Conservation (phyloP, 441 rosid genomes). For the Gossypium schwendimanii region DNA sequence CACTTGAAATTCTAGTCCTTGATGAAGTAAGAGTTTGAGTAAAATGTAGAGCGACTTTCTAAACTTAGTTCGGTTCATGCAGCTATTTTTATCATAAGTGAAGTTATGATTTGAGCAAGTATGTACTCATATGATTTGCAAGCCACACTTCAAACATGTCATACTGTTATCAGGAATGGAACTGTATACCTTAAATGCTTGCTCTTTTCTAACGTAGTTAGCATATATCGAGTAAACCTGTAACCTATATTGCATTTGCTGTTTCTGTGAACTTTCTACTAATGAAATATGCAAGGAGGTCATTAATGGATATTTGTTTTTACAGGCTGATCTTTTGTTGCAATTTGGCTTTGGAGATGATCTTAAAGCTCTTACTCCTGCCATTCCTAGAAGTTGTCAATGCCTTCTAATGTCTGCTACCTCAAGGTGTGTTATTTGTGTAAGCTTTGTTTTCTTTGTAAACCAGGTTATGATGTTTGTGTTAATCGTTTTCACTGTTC, state of each 20-base stretch:
- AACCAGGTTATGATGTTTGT: background rate
- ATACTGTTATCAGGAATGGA: background rate
- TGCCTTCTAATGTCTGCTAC: slow-evolving; percentile 98
- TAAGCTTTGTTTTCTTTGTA: background rate
- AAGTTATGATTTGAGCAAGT: background rate
- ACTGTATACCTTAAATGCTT: background rate
- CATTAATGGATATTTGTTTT: slow-evolving; percentile 30
- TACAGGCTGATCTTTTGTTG: slow-evolving; percentile 91
- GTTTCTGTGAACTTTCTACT: background rate
- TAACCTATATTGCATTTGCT: background rate
- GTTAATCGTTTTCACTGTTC: background rate
- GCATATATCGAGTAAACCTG: background rate
- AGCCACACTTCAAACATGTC: background rate
- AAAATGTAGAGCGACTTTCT: background rate
- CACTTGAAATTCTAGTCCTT: slow-evolving; percentile 78
- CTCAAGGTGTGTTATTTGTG: slow-evolving; percentile 48
- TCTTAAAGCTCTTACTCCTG: slow-evolving; percentile 72
- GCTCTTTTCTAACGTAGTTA: background rate
- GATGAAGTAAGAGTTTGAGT: slow-evolving; percentile 60
- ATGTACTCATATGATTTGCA: background rate
- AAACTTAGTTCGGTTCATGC: background rate
- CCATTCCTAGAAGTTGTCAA: slow-evolving; percentile 77
- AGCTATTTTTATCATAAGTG: background rate
- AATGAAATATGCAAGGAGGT: background rate
- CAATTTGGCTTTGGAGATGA: slow-evolving; percentile 90